Evolutionary conservation across 139 green algal genomes (phyloP).

Genomic region (Desmodesmus armatus): DNA sequence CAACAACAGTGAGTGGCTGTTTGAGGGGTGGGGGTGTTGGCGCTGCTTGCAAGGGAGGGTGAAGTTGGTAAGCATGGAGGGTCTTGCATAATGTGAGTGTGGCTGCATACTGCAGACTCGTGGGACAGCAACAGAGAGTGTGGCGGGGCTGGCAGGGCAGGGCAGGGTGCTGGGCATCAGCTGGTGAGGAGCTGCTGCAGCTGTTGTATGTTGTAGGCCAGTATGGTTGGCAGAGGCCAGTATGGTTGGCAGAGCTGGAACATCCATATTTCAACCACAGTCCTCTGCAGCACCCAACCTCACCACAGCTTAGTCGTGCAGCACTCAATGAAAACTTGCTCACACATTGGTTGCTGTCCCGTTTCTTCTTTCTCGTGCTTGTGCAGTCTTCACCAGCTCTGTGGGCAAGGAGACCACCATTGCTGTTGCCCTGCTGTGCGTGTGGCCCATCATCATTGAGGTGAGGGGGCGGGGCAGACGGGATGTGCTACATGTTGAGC

Average conservation of each 20-base stretch:
- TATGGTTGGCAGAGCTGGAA: too few species aligned
- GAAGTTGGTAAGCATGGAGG: too few species aligned
- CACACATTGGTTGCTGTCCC: background rate
- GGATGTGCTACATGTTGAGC: too few species aligned
- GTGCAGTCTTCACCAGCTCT: conserved; percentile 84
- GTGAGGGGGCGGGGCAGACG: too few species aligned
- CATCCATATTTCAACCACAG: background rate
- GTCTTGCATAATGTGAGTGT: background rate
- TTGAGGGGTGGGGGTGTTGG: too few species aligned
- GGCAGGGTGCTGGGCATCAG: too few species aligned
- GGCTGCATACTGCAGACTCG: background rate
- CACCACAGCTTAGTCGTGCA: background rate
- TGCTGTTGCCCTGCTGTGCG: conserved; percentile 72
- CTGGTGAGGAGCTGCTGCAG: too few species aligned
- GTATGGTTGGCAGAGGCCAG: too few species aligned
- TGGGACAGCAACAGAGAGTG: background rate
- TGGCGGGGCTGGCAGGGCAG: background rate
- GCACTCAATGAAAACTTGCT: background rate
- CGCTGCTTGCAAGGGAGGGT: background rate
- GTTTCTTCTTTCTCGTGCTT: background rate
- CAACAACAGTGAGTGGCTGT: conserved; percentile 87
- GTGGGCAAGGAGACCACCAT: conserved; percentile 83
- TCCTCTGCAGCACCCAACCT: background rate
- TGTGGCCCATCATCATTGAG: conserved; percentile 86
- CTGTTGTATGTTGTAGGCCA: too few species aligned